These are phyloP conservation scores for Neurospora sp. DNA, from an alignment of 495 filamentous ascomycete species.

Conservation along the genomic window DNA sequence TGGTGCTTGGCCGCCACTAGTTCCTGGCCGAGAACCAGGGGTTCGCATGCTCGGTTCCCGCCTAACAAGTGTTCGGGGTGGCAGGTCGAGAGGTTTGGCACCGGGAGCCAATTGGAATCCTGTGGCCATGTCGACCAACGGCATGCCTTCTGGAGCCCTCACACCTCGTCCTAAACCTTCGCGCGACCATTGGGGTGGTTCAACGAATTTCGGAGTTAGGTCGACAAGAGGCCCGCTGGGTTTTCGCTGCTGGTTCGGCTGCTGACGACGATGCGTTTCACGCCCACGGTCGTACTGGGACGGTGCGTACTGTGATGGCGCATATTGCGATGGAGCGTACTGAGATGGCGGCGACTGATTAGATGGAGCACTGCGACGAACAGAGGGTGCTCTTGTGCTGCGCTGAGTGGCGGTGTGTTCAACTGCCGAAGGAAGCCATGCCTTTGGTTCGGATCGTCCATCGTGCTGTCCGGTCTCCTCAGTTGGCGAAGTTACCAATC, in stretches of 20 bases:
- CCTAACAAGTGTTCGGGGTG: neutral
- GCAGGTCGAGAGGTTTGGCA: neutral
- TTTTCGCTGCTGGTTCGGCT: slow-evolving; percentile 34
- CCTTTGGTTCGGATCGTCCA: slow-evolving; percentile 12
- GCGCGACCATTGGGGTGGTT: slow-evolving; percentile 58
- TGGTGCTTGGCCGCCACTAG: neutral
- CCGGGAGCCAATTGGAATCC: slow-evolving; percentile 1
- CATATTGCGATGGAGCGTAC: neutral
- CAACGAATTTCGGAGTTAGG: slow-evolving; percentile 61
- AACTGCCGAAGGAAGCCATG: slow-evolving; percentile 38
- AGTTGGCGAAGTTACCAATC: neutral
- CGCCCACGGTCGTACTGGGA: neutral
- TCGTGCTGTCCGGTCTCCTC: neutral
- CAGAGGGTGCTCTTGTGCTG: slow-evolving; percentile 9
- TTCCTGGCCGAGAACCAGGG: neutral
- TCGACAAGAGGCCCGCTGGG: slow-evolving; percentile 49
- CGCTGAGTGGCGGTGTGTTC: slow-evolving; percentile 31
- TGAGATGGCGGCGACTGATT: slow-evolving; percentile 3
- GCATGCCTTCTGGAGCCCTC: slow-evolving; percentile 46
- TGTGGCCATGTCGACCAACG: slow-evolving; percentile 50
- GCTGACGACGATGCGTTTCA: slow-evolving; percentile 11
- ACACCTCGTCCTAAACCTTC: slow-evolving; percentile 58
- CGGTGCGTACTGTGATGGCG: neutral
- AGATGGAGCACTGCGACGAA: slow-evolving; percentile 8
- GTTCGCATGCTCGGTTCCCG: neutral